Evolutionary conservation across 768 basidiomycete genomes (phyloP).

Genomic region (Fomitopsis serialis): DNA sequence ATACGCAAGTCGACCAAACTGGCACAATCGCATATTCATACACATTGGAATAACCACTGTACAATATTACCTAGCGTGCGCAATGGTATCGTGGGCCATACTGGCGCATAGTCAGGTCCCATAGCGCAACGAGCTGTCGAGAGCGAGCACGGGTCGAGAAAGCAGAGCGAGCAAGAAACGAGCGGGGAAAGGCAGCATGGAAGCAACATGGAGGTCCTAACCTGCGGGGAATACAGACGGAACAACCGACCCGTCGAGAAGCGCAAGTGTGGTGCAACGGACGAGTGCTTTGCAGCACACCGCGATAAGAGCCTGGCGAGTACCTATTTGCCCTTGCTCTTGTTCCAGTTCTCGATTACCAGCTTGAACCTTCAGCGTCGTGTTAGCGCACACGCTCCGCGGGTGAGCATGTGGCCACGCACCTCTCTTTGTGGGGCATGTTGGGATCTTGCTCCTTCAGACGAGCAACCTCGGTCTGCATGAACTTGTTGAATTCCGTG

Average conservation of each 20-base stretch:
- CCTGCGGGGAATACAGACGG: not conserved
- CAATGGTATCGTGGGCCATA: not conserved
- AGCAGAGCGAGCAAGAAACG: not conserved
- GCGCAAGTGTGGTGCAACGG: too few species aligned
- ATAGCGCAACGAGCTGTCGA: not conserved
- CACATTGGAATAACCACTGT: not conserved
- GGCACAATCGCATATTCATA: too few species aligned
- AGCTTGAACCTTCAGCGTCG: slow-evolving; percentile 41
- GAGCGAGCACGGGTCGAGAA: not conserved
- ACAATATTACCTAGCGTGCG: not conserved
- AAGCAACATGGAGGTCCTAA: not conserved
- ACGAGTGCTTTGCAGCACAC: not conserved
- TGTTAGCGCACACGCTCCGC: not conserved
- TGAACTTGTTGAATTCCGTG: slow-evolving; percentile 73
- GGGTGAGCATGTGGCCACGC: slow-evolving; percentile 16
- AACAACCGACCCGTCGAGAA: too few species aligned
- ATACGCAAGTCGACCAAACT: too few species aligned
- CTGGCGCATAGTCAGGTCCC: not conserved
- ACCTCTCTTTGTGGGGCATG: slow-evolving; percentile 72
- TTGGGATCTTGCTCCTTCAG: slow-evolving; percentile 73
- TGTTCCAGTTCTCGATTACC: slow-evolving; percentile 77
- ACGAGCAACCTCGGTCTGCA: slow-evolving; percentile 76
- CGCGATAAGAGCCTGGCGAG: not conserved
- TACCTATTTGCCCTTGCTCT: slow-evolving; percentile 51
- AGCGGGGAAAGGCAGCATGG: not conserved